Conservation (phyloP, 495 filamentous ascomycete genomes). For the Amorphotheca resinae region DNA sequence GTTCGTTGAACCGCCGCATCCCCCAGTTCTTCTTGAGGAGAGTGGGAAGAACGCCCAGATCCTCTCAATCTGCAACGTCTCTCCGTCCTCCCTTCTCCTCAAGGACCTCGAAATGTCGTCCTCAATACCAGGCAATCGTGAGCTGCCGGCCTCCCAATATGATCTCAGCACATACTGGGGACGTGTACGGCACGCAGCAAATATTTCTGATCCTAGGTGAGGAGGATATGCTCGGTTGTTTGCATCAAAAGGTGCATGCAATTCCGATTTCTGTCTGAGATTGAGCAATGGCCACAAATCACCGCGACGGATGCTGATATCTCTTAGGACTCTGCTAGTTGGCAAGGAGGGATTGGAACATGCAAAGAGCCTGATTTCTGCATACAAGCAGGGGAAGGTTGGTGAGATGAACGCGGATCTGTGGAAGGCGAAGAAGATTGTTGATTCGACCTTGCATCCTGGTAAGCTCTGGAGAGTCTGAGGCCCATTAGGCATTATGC, state of each 20-base stretch:
- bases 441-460: constrained; percentile 91
- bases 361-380: constrained; percentile 62
- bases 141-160: constrained; percentile 82
- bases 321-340: constrained; percentile 63
- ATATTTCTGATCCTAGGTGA: constrained; percentile 93
- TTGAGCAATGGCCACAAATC: neutral
- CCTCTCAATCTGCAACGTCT: no score
- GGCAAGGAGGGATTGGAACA: constrained; percentile 62
- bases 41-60: no score
- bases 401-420: constrained; percentile 75
- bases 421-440: constrained; percentile 92
- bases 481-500: neutral
- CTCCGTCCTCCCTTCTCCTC: no score
- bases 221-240: constrained; percentile 23
- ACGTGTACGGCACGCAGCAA: constrained; percentile 76
- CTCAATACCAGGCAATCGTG: constrained; percentile 74
- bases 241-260: constrained; percentile 17
- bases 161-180: constrained; percentile 91
- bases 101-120: constrained; percentile 54
- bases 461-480: constrained; percentile 35
- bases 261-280: constrained; percentile 1
- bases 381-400: constrained; percentile 71
- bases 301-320: neutral
- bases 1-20: neutral
- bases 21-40: no score